Conservation (phyloP, 2,329 filamentous ascomycete genomes). For the Penicillium aurantiogriseum region DNA sequence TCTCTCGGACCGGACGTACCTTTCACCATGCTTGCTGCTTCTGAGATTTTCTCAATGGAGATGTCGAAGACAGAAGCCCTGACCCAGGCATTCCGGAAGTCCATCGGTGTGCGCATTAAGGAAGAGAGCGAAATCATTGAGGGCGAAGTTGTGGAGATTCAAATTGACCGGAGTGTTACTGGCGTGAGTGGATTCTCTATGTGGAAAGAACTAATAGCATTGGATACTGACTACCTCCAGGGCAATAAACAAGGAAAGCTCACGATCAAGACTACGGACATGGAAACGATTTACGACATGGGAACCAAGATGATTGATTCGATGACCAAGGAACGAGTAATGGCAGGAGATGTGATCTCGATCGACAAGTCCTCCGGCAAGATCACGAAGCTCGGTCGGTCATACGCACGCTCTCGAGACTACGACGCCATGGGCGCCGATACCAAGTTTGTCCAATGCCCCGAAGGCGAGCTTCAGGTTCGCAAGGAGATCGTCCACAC, state of each 20-base stretch:
- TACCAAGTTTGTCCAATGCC: constrained; percentile 96
- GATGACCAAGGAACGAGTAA: constrained; percentile 98
- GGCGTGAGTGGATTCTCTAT: constrained; percentile 53
- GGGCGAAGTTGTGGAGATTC: constrained; percentile 97
- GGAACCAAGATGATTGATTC: constrained; percentile 99
- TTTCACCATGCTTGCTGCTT: constrained; percentile 92
- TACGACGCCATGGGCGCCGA: constrained; percentile 99
- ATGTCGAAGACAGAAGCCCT: constrained; percentile 99
- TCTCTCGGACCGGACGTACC: constrained; percentile 91
- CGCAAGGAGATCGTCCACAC: constrained; percentile 97
- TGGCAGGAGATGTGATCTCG: constrained; percentile 96
- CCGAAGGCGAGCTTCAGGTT: constrained; percentile 95
- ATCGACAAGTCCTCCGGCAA: constrained; percentile 98
- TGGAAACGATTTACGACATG: constrained; percentile 99
- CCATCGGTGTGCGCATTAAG: constrained; percentile 96
- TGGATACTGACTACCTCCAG: constrained; percentile 34
- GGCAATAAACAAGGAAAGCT: constrained; percentile 98
- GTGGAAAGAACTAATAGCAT: too few species aligned
- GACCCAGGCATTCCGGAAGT: constrained; percentile 98
- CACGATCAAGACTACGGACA: constrained; percentile 98
- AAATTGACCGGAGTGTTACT: constrained; percentile 95
- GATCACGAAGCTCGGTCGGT: constrained; percentile 94
- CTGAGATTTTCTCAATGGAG: constrained; percentile 96
- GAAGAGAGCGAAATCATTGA: constrained; percentile 99
- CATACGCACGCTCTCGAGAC: constrained; percentile 90